phyloP scores from a whole-genome alignment of 306 rosid genomes.

The Vicia sativa region DNA sequence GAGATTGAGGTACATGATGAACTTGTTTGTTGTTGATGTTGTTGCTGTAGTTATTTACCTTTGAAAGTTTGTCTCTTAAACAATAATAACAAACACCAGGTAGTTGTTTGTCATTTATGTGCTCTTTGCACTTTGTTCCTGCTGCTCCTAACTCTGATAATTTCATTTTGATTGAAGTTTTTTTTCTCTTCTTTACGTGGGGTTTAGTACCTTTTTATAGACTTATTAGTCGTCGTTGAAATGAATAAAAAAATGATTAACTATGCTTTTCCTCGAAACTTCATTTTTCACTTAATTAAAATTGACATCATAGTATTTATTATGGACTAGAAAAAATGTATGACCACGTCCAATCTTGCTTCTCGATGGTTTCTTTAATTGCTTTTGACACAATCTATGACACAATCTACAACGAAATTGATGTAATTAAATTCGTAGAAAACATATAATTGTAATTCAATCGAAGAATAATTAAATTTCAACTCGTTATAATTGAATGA shows the following conservation, averaged over 20 bases:
- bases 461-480: not conserved
- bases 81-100: slow-evolving; percentile 69
- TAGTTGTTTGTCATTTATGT: slow-evolving; percentile 43
- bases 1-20: slow-evolving; percentile 12
- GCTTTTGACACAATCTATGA: slow-evolving; percentile 2
- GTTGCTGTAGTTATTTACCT: slow-evolving; percentile 38
- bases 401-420: not conserved
- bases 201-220: slow-evolving; percentile 33
- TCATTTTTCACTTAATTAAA: slow-evolving; percentile 15
- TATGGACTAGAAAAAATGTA: not conserved
- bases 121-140: slow-evolving; percentile 50
- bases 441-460: not conserved
- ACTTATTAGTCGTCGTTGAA: slow-evolving; percentile 3
- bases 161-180: slow-evolving; percentile 44
- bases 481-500: slow-evolving; percentile 2
- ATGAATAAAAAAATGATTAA: slow-evolving; percentile 22
- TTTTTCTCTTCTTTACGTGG: not conserved
- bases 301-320: not conserved
- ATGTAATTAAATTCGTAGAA: slow-evolving; percentile 1
- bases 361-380: not conserved
- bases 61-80: slow-evolving; percentile 58
- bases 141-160: slow-evolving; percentile 43
- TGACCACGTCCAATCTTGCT: slow-evolving; percentile 42
- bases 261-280: slow-evolving; percentile 30
- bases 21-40: slow-evolving; percentile 22